Conservation (phyloP, 257 asterid genomes). For the Verbena officinalis region DNA sequence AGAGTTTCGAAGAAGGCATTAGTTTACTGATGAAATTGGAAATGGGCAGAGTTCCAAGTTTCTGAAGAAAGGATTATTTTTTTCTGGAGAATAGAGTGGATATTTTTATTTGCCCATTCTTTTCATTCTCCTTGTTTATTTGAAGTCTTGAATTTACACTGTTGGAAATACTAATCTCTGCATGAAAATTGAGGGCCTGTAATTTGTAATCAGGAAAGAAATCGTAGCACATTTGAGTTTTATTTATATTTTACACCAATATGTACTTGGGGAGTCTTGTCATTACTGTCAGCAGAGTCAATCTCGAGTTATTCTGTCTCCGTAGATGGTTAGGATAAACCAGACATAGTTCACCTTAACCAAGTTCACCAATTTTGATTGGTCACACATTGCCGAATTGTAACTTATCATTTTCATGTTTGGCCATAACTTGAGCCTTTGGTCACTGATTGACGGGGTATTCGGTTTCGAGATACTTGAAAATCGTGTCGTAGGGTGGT, state of each 20-base stretch:
- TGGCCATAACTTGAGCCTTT: background rate
- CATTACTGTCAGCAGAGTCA: background rate
- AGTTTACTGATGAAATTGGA: constrained; percentile 9
- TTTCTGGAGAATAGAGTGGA: constrained; percentile 3
- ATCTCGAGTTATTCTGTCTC: background rate
- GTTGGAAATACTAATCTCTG: background rate
- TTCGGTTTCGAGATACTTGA: background rate
- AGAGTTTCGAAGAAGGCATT: background rate
- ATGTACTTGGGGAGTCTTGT: background rate
- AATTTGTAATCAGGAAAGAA: background rate
- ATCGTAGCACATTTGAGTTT: background rate
- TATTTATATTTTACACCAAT: background rate
- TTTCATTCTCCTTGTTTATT: background rate
- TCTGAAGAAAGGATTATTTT: background rate
- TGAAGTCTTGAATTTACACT: background rate
- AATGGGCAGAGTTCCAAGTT: background rate
- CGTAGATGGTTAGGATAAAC: background rate
- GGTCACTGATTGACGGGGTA: background rate
- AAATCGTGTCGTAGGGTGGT: background rate
- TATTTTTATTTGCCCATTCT: background rate
- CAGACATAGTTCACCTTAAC: background rate
- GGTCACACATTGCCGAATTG: background rate
- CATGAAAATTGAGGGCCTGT: background rate
- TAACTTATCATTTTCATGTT: background rate
- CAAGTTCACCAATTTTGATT: background rate